phyloP scores from a whole-genome alignment of 73 alveolate species.

The Paramecium sexaurelia region DNA sequence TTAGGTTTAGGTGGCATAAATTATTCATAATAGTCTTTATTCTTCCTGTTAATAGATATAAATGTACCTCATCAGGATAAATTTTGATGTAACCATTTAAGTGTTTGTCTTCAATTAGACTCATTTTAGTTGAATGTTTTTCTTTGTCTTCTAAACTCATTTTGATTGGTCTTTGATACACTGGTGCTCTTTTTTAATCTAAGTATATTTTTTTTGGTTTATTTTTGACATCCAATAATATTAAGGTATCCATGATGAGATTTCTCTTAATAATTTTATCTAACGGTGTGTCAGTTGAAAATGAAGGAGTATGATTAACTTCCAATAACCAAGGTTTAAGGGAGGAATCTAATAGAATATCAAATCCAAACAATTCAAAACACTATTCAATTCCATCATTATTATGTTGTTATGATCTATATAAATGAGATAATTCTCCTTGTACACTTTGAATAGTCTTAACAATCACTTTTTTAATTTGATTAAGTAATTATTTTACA shows the following conservation, averaged over 20 bases:
- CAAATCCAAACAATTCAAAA: slow-evolving; percentile 82
- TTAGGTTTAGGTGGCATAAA: slow-evolving; percentile 50
- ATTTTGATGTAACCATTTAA: slow-evolving; percentile 46
- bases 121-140: background rate
- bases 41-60: slow-evolving; percentile 15
- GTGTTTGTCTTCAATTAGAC: slow-evolving; percentile 47
- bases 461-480: slow-evolving; percentile 72
- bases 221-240: slow-evolving; percentile 70
- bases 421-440: slow-evolving; percentile 77
- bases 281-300: slow-evolving; percentile 83
- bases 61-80: slow-evolving; percentile 62
- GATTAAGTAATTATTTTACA: slow-evolving; percentile 70
- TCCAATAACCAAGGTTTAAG: slow-evolving; percentile 78
- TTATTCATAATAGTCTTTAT: slow-evolving; percentile 11
- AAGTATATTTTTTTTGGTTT: slow-evolving; percentile 69
- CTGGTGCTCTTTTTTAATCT: slow-evolving; percentile 66
- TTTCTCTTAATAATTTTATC: slow-evolving; percentile 76
- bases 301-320: slow-evolving; percentile 86
- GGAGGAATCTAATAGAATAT: slow-evolving; percentile 73
- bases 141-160: slow-evolving; percentile 22
- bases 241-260: slow-evolving; percentile 76
- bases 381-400: slow-evolving; percentile 76
- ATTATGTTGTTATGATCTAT: slow-evolving; percentile 76
- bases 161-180: slow-evolving; percentile 56
- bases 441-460: slow-evolving; percentile 75